Evolutionary conservation across 768 basidiomycete genomes (phyloP).

Genomic region (Termitomyces sp.): DNA sequence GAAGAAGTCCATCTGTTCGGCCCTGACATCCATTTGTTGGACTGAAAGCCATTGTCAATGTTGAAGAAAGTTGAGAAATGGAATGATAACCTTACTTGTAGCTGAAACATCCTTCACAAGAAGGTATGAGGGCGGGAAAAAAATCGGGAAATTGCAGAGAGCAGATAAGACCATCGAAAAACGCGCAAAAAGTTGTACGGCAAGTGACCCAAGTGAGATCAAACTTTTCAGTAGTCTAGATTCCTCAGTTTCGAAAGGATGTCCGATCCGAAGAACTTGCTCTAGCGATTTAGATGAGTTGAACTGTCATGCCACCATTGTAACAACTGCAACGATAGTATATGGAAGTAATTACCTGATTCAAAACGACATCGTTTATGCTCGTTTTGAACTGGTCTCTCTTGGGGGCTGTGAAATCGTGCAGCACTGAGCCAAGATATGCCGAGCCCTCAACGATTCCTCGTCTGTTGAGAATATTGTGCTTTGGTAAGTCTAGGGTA

Average conservation of each 20-base stretch:
- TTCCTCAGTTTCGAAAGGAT: not conserved
- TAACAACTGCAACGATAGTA: not conserved
- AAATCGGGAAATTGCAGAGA: constrained; percentile 17
- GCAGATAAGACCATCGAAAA: constrained; percentile 8
- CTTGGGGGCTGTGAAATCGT: constrained; percentile 34
- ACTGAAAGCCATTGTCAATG: constrained; percentile 29
- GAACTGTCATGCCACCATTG: constrained; percentile 27
- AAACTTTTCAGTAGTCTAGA: not conserved
- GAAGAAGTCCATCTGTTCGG: constrained; percentile 44
- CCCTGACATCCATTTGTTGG: constrained; percentile 58
- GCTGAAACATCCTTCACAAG: constrained; percentile 41
- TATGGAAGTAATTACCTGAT: constrained; percentile 31
- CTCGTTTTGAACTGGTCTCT: constrained; percentile 17
- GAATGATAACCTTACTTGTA: constrained; percentile 25
- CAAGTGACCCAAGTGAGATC: not conserved
- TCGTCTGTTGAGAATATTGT: constrained; percentile 19
- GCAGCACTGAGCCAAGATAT: constrained; percentile 26
- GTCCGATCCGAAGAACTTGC: constrained; percentile 2
- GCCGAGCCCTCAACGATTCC: constrained; percentile 15
- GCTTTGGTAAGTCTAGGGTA: constrained; percentile 36
- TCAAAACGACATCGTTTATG: constrained; percentile 33
- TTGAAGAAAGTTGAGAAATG: not conserved
- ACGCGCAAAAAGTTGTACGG: not conserved
- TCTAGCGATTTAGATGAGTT: constrained; percentile 34
- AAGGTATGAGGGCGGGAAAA: constrained; percentile 16